Base-by-base conservation (phyloP, 2,329 filamentous ascomycete species). In the Lachnellula subtilissima region DNA sequence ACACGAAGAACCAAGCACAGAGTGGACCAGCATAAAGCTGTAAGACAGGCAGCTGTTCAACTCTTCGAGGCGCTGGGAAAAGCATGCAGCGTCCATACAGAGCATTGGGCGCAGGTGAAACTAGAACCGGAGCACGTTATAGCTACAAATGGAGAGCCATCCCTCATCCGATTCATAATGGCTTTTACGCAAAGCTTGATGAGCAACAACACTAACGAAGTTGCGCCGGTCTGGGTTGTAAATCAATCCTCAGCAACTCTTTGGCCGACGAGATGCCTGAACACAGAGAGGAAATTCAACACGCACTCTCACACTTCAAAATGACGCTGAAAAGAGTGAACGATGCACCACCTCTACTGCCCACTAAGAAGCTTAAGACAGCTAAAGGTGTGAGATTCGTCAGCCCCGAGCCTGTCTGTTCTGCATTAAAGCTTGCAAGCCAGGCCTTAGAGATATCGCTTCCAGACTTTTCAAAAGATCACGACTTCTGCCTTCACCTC, bases 401-500 rank as follows among this genome's bases (percentile, higher is more conserved):
- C 40, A 52, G 43, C 11, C 43, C 22, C 14, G 43, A 47, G 22
- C 22, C 43, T 47, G 14, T 23, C 4, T 35, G 22, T 25, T 17
- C 47, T 14, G 47, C 28, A 19, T 36, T 52, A 3, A 19, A 47
- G 22, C 43, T 28, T 11, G 22, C 43, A 12, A 28, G 43, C 19
- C 43, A 47, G 19, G 43, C 11, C 43, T 47, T 47, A 2, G 43
- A 47, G 15, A 47, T 17, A 22, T 46, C 43, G 19, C 45, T 56
- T 1, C 54, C 54, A 17, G 57, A 59, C 25, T 59, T 59, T 42
- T 59, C 50, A 17, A 36, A 54, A 51, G 35, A 52, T 36, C 53
- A 54, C 6, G 51, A 59, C 17, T 59, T 59, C 57, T 59, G 53
- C 17, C 46, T 54, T 17, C 53, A 56, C 14, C 50, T 59, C 7